These are phyloP conservation scores for Teunomyces pallodes DNA, from an alignment of 805 yeast species.

Conservation along the genomic window DNA sequence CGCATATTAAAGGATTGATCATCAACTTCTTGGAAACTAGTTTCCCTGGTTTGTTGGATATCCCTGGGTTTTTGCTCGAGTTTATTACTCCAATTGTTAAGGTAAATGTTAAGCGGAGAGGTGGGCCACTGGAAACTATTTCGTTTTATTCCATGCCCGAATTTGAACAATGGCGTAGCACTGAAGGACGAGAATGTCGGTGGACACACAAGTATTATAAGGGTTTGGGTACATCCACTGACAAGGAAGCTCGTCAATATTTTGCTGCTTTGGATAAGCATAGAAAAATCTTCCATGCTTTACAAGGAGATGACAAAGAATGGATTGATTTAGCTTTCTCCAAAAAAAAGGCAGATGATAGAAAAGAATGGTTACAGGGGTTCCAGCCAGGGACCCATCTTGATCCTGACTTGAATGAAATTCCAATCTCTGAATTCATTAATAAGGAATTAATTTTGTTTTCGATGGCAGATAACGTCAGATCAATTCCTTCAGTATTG, in stretches of 20 bases:
- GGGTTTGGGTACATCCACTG: conserved; percentile 95
- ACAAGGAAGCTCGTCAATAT: conserved; percentile 81
- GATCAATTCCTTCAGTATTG: conserved; percentile 90
- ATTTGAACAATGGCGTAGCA: conserved; percentile 88
- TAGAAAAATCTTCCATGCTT: conserved; percentile 77
- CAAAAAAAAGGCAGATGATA: conserved; percentile 92
- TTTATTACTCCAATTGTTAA: conserved; percentile 96
- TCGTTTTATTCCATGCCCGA: conserved; percentile 95
- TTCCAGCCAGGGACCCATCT: conserved; percentile 88
- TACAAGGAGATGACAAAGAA: conserved; percentile 73
- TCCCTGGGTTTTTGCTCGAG: conserved; percentile 90
- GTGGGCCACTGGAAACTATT: conserved; percentile 51
- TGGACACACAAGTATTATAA: conserved; percentile 96
- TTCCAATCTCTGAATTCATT: conserved; percentile 91
- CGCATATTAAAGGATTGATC: conserved; percentile 93
- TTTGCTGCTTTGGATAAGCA: conserved; percentile 83
- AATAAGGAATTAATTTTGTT: conserved; percentile 92
- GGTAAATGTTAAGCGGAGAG: conserved; percentile 64
- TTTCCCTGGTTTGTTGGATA: conserved; percentile 86
- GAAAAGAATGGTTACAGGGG: conserved; percentile 95
- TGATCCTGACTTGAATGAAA: conserved; percentile 70
- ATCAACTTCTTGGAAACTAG: conserved; percentile 91
- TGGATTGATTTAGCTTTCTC: conserved; percentile 90
- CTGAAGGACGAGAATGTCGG: conserved; percentile 67
- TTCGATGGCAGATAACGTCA: conserved; percentile 93